Evolutionary conservation across 768 basidiomycete genomes (phyloP).

Genomic region (Panus rudis): DNA sequence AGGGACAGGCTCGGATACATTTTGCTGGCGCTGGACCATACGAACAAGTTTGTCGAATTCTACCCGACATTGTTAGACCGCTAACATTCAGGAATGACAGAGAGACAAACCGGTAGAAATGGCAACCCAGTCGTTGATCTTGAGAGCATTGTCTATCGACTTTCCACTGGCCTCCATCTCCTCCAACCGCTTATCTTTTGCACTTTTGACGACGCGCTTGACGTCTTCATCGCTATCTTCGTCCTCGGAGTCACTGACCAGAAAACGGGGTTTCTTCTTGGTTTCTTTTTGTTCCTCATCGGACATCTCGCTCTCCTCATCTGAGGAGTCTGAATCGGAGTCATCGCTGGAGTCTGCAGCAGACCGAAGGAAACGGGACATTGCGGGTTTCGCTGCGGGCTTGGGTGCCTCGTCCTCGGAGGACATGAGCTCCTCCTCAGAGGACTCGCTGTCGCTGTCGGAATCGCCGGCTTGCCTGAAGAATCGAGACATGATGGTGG

Average conservation of each 20-base stretch:
- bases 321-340: conserved; percentile 38
- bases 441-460: conserved; percentile 73
- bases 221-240: conserved; percentile 64
- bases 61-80: conserved; percentile 27
- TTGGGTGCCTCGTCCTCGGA: conserved; percentile 54
- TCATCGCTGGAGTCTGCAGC: conserved; percentile 53
- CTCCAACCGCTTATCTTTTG: conserved; percentile 84
- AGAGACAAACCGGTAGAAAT: conserved; percentile 71
- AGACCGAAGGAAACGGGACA: conserved; percentile 73
- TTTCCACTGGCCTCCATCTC: conserved; percentile 94
- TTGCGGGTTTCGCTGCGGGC: conserved; percentile 47
- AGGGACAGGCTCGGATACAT: conserved; percentile 79
- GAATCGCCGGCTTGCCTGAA: conserved; percentile 83
- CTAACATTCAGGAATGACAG: conserved; percentile 1
- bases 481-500: conserved; percentile 69
- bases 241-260: conserved; percentile 39
- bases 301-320: conserved; percentile 38
- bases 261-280: conserved; percentile 36
- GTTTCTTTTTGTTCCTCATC: conserved; percentile 31
- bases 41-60: conserved; percentile 96
- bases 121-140: conserved; percentile 94
- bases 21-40: conserved; percentile 83
- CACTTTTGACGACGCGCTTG: conserved; percentile 70
- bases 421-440: conserved; percentile 60
- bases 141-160: conserved; percentile 88